Evolutionary conservation across 2,329 filamentous ascomycete genomes (phyloP).

Genomic region (Delphinella strobiligena): DNA sequence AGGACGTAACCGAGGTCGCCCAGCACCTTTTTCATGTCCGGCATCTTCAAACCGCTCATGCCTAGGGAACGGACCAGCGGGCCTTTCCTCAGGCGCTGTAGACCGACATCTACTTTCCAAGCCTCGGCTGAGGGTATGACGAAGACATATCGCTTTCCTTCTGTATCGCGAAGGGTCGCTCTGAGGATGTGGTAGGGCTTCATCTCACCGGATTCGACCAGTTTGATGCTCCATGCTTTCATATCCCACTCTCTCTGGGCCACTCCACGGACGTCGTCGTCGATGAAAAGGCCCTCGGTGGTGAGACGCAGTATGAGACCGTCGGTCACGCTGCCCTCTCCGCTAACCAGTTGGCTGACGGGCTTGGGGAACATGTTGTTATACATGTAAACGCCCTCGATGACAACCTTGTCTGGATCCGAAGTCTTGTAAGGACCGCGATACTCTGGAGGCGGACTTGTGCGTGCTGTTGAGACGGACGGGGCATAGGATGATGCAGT

Average conservation of each 20-base stretch:
- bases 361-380: slow-evolving; percentile 86
- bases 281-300: slow-evolving; percentile 90
- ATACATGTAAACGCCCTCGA: slow-evolving; percentile 86
- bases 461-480: slow-evolving; percentile 71
- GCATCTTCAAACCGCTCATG: slow-evolving; percentile 39
- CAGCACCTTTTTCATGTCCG: slow-evolving; percentile 28
- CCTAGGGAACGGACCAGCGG: slow-evolving; percentile 43
- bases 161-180: slow-evolving; percentile 45
- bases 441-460: slow-evolving; percentile 69
- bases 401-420: slow-evolving; percentile 91
- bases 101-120: slow-evolving; percentile 50
- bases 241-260: slow-evolving; percentile 98
- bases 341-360: slow-evolving; percentile 76
- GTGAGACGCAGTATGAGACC: slow-evolving; percentile 85
- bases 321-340: slow-evolving; percentile 76
- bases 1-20: slow-evolving; percentile 20
- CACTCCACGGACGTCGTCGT: slow-evolving; percentile 83
- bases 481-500: slow-evolving; percentile 50
- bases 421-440: slow-evolving; percentile 72
- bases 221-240: slow-evolving; percentile 93
- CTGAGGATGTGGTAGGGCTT: slow-evolving; percentile 36
- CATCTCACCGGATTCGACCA: slow-evolving; percentile 47
- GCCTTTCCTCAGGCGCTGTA: slow-evolving; percentile 44
- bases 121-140: slow-evolving; percentile 46
- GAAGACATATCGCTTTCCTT: slow-evolving; percentile 51